These are phyloP conservation scores for Calvatia gigantea DNA, from an alignment of 768 basidiomycete genomes.

Conservation along the genomic window DNA sequence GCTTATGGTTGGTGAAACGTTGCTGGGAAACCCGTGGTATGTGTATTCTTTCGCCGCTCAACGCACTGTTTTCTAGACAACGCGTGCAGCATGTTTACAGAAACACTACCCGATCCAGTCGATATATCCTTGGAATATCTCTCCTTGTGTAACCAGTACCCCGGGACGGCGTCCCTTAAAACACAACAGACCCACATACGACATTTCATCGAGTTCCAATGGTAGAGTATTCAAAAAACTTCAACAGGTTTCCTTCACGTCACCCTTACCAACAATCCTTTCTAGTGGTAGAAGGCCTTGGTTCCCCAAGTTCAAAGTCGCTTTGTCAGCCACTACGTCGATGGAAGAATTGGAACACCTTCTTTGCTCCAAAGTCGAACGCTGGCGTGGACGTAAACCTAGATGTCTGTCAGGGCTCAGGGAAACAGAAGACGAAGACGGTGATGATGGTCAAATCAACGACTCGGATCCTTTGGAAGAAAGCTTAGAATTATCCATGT, in stretches of 20 bases:
- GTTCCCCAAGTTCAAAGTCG: conserved; percentile 52
- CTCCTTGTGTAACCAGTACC: conserved; percentile 49
- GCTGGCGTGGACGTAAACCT: conserved; percentile 10
- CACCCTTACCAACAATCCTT: conserved; percentile 7
- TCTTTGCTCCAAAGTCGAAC: conserved; percentile 35
- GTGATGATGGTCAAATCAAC: neutral
- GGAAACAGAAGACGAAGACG: neutral
- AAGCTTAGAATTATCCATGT: conserved; percentile 5
- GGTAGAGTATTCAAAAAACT: conserved; percentile 32
- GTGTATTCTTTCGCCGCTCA: conserved; percentile 13
- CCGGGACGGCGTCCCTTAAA: conserved; percentile 43
- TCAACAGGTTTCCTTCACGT: neutral
- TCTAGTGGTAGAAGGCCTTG: conserved; percentile 48
- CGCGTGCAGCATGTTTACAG: conserved; percentile 52
- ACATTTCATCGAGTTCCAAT: conserved; percentile 67
- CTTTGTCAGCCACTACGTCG: conserved; percentile 36
- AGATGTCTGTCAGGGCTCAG: neutral
- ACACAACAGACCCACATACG: conserved; percentile 62
- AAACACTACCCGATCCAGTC: conserved; percentile 54
- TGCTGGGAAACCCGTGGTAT: conserved; percentile 73
- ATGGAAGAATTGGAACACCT: conserved; percentile 46
- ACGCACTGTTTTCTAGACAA: neutral
- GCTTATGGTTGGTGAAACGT: conserved; percentile 78
- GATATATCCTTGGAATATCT: conserved; percentile 70
- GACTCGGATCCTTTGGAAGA: conserved; percentile 1